Conservation (phyloP, 176 grass and related monocot species). For the Oropetium thomaeum region DNA sequence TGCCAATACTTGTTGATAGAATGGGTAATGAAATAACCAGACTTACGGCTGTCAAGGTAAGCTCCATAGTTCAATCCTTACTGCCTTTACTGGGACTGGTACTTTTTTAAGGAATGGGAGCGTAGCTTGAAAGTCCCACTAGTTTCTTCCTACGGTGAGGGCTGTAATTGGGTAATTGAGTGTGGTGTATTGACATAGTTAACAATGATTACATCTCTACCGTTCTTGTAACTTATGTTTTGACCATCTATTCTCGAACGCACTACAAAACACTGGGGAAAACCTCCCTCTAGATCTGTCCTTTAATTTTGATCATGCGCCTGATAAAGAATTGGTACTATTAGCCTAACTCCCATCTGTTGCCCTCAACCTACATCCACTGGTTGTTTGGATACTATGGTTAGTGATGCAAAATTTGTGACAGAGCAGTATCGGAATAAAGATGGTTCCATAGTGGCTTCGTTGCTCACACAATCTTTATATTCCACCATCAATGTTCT, state of each 20-base stretch:
- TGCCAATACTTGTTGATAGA: slow-evolving; percentile 98
- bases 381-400: not conserved
- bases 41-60: slow-evolving; percentile 94
- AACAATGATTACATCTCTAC: no score
- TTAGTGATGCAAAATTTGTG: not conserved
- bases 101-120: not conserved
- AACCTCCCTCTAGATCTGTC: not conserved
- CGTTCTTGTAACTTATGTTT: not conserved
- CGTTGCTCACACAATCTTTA: not conserved
- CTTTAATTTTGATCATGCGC: not conserved
- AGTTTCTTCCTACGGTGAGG: no score
- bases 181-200: no score
- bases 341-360: not conserved
- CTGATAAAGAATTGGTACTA: not conserved
- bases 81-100: not conserved
- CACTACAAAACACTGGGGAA: not conserved
- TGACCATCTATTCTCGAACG: not conserved
- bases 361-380: not conserved
- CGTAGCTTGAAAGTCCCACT: not conserved
- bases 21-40: slow-evolving; percentile 99
- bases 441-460: not conserved
- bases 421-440: not conserved
- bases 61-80: not conserved
- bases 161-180: no score
- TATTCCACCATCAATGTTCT: not conserved